phyloP scores from a whole-genome alignment of 192 early-diverging fungal genomes.

The Phlyctochytrium bullatum region DNA sequence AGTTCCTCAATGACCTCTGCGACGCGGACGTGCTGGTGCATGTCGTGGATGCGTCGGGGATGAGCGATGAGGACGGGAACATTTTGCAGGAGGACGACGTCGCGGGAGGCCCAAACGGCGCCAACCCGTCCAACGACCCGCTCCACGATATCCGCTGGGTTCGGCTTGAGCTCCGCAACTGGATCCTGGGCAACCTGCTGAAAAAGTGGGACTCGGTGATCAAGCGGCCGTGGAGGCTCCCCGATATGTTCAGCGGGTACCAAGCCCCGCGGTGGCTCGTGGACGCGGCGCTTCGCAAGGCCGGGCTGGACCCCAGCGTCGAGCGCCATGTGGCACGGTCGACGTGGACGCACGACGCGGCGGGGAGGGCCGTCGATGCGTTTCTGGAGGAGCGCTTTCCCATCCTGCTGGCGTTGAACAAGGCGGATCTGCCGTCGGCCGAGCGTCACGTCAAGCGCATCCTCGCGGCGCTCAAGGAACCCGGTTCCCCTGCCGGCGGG shows the following conservation, averaged over 20 bases:
- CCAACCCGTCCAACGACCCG: conserved; percentile 11
- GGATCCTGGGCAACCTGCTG: conserved; percentile 23
- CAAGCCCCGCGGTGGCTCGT: conserved; percentile 26
- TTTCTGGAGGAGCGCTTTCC: conserved; percentile 27
- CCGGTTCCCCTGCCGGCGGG: no score
- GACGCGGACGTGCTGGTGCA: conserved; percentile 29
- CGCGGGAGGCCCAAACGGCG: not conserved
- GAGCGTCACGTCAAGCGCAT: conserved; percentile 15
- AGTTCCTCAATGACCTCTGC: conserved; percentile 30
- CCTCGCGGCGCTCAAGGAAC: conserved; percentile 5
- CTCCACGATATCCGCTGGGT: conserved; percentile 30
- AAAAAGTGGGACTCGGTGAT: conserved; percentile 25
- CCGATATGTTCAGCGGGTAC: conserved; percentile 25
- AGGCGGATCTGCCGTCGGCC: conserved; percentile 18
- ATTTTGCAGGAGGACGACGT: conserved; percentile 2
- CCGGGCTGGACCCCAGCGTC: conserved; percentile 18
- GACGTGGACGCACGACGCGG: conserved; percentile 10
- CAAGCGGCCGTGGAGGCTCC: conserved; percentile 11
- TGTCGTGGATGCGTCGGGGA: conserved; percentile 22
- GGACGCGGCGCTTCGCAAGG: conserved; percentile 1
- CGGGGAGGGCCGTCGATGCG: conserved; percentile 14
- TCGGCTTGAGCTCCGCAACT: conserved; percentile 17
- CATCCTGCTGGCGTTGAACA: conserved; percentile 28
- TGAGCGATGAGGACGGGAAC: conserved; percentile 22
- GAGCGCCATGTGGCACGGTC: conserved; percentile 9